phyloP scores from a whole-genome alignment of 345 rosid genomes.

The Cardamine resedifolia region DNA sequence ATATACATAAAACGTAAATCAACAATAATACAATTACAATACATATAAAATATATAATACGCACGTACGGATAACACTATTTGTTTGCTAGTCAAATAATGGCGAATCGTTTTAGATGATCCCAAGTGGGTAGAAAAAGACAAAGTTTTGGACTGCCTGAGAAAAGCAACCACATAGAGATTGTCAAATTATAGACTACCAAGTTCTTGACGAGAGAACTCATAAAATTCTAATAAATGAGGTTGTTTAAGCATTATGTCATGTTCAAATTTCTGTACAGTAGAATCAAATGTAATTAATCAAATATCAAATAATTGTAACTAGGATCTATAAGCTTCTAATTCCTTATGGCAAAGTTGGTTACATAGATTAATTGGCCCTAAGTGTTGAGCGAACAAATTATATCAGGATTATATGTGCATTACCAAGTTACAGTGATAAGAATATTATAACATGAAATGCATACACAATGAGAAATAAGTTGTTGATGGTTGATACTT shows the following conservation, averaged over 20 bases:
- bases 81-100: not conserved
- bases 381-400: not conserved
- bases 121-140: slow-evolving; percentile 14
- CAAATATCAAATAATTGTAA: not conserved
- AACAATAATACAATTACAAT: not conserved
- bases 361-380: not conserved
- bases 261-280: not conserved
- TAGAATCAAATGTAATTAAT: not conserved
- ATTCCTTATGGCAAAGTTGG: not conserved
- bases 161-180: not conserved
- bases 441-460: not conserved
- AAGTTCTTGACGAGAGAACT: not conserved
- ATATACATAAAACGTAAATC: not conserved
- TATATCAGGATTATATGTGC: not conserved
- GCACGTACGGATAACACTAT: slow-evolving; percentile 23
- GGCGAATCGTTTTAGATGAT: not conserved
- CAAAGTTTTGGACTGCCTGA: not conserved
- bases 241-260: not conserved
- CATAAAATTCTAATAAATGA: not conserved
- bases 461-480: not conserved
- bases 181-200: not conserved
- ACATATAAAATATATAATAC: not conserved
- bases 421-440: not conserved
- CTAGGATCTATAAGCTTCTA: not conserved
- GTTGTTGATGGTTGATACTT: not conserved